A percentile compares a stretch with the other conserved stretches of the same genome.
Conservation (phyloP, 768 basidiomycete genomes). For the Pleurotus tuoliensis region DNA sequence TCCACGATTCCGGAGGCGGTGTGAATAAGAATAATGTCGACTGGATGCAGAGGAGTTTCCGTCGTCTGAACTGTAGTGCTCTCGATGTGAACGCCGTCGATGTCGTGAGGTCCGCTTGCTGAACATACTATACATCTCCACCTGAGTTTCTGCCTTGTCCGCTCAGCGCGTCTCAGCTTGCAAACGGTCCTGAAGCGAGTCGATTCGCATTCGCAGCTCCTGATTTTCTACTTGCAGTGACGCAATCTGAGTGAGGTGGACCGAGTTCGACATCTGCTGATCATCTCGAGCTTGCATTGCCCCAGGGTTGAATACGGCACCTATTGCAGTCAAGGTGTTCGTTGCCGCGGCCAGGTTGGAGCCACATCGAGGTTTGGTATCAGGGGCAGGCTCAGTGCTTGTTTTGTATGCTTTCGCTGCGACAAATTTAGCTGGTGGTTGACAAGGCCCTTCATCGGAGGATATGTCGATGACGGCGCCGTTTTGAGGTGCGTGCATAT, state of each 20-base stretch:
- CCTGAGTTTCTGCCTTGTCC: background rate
- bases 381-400: slow-evolving; percentile 1
- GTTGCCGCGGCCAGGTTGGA: background rate
- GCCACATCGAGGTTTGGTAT: background rate
- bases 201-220: background rate
- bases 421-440: background rate
- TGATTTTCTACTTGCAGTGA: background rate
- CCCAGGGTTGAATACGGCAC: background rate
- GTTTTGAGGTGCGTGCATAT: background rate
- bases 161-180: background rate
- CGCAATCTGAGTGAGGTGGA: background rate
- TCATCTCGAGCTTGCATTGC: background rate
- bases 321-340: background rate
- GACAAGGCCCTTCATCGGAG: background rate
- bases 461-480: background rate
- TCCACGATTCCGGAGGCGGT: too few species aligned
- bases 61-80: too few species aligned
- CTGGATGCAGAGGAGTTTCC: too few species aligned
- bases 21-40: too few species aligned
- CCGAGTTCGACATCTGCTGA: background rate
- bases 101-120: background rate
- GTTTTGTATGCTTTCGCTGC: slow-evolving; percentile 5
- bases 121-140: background rate
- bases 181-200: background rate
- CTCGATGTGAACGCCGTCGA: too few species aligned